Conservation (phyloP, 495 filamentous ascomycete species). For the Xylaria flabelliformis region DNA sequence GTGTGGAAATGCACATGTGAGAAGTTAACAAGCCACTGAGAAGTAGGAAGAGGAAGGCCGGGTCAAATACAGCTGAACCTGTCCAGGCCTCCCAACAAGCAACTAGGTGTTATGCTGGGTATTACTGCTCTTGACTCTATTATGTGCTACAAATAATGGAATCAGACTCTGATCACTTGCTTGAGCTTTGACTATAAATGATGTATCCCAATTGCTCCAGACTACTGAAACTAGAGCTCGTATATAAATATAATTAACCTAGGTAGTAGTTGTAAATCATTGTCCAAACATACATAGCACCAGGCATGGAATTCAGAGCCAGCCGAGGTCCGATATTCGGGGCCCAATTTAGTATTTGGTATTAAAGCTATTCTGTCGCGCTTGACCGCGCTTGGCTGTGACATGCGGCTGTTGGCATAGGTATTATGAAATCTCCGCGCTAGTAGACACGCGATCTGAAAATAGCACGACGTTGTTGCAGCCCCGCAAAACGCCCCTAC, state of each 20-base stretch:
- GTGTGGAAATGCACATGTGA: neutral
- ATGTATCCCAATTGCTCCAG: neutral
- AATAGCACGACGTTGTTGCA: neutral
- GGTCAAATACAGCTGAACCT: neutral
- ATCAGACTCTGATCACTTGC: neutral
- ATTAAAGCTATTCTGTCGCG: too few relatives aligned
- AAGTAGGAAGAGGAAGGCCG: neutral
- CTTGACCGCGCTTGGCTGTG: too few relatives aligned
- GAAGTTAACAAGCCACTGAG: neutral
- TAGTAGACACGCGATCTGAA: neutral
- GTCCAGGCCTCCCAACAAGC: neutral
- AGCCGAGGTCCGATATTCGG: neutral
- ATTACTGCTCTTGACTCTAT: neutral
- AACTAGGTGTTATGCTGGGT: neutral
- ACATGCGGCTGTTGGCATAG: neutral
- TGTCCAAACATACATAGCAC: neutral
- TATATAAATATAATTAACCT: neutral
- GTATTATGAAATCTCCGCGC: neutral
- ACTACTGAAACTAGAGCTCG: neutral
- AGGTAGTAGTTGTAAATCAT: neutral
- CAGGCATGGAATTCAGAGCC: neutral
- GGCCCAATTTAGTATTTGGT: too few relatives aligned
- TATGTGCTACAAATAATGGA: neutral
- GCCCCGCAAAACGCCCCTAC: too few relatives aligned
- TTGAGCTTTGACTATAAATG: neutral